Conservation (phyloP, 78 protist genomes). For the Guillardia theta region DNA sequence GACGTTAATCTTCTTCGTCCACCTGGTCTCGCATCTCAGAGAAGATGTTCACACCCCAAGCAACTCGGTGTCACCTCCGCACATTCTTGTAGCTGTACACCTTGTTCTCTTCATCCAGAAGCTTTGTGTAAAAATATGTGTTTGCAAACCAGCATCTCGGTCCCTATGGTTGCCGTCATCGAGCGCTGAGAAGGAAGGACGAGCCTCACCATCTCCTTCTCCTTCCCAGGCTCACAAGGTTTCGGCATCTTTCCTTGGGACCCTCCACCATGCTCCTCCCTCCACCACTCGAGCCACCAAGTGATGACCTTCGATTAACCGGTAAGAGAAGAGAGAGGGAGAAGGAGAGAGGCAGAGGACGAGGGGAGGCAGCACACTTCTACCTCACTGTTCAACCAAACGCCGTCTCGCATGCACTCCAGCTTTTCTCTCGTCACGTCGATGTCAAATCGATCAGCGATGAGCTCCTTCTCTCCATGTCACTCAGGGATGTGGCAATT, state of each 20-base stretch:
- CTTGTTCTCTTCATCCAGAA: background rate
- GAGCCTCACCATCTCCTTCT: too few species aligned
- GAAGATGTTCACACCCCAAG: background rate
- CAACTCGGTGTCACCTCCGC: background rate
- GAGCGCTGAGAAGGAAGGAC: background rate
- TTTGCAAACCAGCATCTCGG: background rate
- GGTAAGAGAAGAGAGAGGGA: background rate
- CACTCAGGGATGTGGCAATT: too few species aligned
- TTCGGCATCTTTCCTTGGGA: background rate
- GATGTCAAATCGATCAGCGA: background rate
- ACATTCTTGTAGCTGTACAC: background rate
- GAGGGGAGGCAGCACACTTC: background rate
- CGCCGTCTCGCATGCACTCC: background rate
- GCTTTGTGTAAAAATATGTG: background rate
- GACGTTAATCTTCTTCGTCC: background rate
- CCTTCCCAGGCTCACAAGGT: too few species aligned
- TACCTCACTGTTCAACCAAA: background rate
- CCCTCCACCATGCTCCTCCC: background rate
- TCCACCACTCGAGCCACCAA: background rate
- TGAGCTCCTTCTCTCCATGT: too few species aligned
- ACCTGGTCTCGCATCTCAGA: background rate
- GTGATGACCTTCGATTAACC: background rate
- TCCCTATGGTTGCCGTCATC: background rate
- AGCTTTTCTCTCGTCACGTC: background rate
- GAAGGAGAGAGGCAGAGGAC: background rate